phyloP scores from a whole-genome alignment of 805 yeast genomes.

The Schizosaccharomyces japonicus region DNA sequence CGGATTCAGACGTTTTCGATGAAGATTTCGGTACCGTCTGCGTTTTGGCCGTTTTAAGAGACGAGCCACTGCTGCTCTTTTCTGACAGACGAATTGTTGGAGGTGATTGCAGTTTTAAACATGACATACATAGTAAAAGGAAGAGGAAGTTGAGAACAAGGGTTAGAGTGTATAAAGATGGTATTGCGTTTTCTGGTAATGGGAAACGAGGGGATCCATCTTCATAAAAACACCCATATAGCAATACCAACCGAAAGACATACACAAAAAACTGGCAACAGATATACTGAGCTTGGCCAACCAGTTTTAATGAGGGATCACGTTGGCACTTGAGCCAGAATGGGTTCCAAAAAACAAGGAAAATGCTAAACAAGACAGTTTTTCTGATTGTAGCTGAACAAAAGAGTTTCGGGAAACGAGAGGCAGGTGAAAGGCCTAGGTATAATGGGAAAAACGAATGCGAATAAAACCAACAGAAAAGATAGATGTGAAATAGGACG shows the following conservation, averaged over 20 bases:
- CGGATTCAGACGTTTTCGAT: too few species aligned
- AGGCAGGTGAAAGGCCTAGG: neutral
- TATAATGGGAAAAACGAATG: neutral
- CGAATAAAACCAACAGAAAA: neutral
- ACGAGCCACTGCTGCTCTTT: too few species aligned
- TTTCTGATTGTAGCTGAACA: neutral
- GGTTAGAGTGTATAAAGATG: too few species aligned
- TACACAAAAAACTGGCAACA: neutral
- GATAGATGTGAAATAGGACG: neutral
- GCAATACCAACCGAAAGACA: neutral
- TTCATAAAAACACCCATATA: too few species aligned
- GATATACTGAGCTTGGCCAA: neutral
- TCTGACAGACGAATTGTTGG: neutral
- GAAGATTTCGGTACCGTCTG: too few species aligned
- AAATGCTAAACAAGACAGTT: neutral
- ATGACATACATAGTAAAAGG: neutral
- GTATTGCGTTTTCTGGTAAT: too few species aligned
- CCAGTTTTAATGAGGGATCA: neutral
- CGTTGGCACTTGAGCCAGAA: neutral
- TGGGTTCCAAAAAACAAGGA: constrained; percentile 2
- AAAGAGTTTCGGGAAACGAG: neutral
- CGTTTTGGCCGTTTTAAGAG: too few species aligned
- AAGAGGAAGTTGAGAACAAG: neutral
- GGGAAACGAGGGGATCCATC: too few species aligned
- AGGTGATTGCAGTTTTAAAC: neutral